These are phyloP conservation scores for Aspergillus japonicus DNA, from an alignment of 2,329 filamentous ascomycete genomes.

Conservation along the genomic window DNA sequence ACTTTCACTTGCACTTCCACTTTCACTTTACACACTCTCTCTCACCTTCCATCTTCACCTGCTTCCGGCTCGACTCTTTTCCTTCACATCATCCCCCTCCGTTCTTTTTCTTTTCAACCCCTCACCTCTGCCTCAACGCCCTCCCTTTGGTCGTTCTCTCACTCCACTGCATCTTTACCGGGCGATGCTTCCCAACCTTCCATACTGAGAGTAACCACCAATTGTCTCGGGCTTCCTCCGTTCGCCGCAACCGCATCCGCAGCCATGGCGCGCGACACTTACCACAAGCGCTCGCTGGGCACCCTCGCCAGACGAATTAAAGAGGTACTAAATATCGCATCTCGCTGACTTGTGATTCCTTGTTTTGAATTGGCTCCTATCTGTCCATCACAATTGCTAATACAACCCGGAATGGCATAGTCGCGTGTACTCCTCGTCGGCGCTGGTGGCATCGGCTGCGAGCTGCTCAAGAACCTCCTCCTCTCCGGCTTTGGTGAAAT, in stretches of 20 bases:
- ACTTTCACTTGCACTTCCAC: neutral
- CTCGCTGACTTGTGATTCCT: neutral
- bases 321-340: conserved; percentile 34
- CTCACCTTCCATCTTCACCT: conserved; percentile 9
- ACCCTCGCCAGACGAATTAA: conserved; percentile 40
- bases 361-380: neutral
- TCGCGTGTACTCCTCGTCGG: conserved; percentile 89
- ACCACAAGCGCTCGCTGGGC: conserved; percentile 46
- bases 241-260: conserved; percentile 9
- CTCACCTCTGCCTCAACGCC: conserved; percentile 5
- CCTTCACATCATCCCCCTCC: conserved; percentile 4
- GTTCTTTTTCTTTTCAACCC: conserved; percentile 11
- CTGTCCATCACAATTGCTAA: conserved; percentile 10
- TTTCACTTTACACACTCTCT: neutral
- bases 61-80: conserved; percentile 1
- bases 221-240: conserved; percentile 6
- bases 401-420: conserved; percentile 49
- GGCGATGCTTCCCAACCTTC: conserved; percentile 16
- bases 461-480: conserved; percentile 93
- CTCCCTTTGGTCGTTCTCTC: neutral
- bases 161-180: conserved; percentile 2
- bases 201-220: neutral
- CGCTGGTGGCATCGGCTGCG: conserved; percentile 95
- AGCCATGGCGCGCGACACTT: conserved; percentile 42
- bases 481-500: conserved; percentile 89